Evolutionary conservation across 2,329 filamentous ascomycete genomes (phyloP).

Genomic region (Fusarium torreyae): DNA sequence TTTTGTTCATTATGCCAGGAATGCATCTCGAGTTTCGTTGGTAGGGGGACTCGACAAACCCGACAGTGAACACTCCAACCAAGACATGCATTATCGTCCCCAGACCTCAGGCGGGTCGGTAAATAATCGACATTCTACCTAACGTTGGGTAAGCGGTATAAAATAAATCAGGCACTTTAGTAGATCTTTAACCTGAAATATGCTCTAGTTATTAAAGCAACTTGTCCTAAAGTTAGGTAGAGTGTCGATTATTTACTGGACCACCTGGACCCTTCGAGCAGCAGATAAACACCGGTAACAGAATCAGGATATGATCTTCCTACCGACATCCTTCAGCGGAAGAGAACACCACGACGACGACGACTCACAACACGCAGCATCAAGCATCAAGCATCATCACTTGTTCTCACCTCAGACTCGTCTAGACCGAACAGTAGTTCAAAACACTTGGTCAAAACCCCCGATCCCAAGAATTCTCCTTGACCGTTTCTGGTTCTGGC

Average conservation of each 20-base stretch:
- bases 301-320: conserved; percentile 23
- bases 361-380: conserved; percentile 14
- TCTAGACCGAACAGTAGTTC: conserved; percentile 21
- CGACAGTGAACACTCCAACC: not conserved
- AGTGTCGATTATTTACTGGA: too few species aligned
- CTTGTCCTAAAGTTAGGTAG: too few species aligned
- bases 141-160: too few species aligned
- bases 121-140: too few species aligned
- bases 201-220: too few species aligned
- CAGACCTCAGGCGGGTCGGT: too few species aligned
- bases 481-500: conserved; percentile 19
- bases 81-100: conserved; percentile 4
- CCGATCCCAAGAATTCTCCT: conserved; percentile 18
- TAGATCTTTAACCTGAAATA: too few species aligned
- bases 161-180: too few species aligned
- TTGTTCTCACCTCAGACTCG: conserved; percentile 7
- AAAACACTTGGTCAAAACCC: conserved; percentile 2
- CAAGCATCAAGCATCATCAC: conserved; percentile 8
- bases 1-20: conserved; percentile 9
- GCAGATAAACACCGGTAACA: conserved; percentile 15
- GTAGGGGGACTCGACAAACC: conserved; percentile 11
- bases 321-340: not conserved
- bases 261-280: conserved; percentile 6
- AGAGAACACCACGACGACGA: conserved; percentile 16
- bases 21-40: not conserved